These are phyloP conservation scores for Russula virescens DNA, from an alignment of 768 basidiomycete genomes.

Conservation along the genomic window DNA sequence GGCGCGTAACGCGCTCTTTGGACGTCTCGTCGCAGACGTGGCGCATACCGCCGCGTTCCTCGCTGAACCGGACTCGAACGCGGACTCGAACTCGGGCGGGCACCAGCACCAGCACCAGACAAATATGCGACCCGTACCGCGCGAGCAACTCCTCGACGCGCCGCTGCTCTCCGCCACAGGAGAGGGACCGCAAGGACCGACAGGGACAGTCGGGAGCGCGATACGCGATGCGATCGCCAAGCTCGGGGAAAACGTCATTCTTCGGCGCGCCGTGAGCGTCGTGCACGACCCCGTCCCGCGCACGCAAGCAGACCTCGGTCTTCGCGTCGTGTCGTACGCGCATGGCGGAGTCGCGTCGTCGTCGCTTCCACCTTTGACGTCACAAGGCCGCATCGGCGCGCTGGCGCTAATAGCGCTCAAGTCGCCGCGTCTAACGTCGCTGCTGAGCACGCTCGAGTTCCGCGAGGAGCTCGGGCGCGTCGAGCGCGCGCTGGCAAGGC, in stretches of 20 bases:
- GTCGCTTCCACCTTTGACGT: neutral
- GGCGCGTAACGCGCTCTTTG: conserved; percentile 77
- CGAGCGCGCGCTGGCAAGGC: conserved; percentile 21
- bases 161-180: conserved; percentile 51
- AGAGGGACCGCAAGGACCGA: neutral
- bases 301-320: conserved; percentile 2
- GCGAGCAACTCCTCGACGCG: conserved; percentile 53
- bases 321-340: conserved; percentile 20
- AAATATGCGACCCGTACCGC: conserved; percentile 44
- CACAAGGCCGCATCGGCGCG: conserved; percentile 20
- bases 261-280: conserved; percentile 48
- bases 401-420: conserved; percentile 22
- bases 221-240: conserved; percentile 67
- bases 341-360: conserved; percentile 14
- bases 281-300: conserved; percentile 27
- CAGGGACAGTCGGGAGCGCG: conserved; percentile 50
- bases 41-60: conserved; percentile 80
- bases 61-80: conserved; percentile 35
- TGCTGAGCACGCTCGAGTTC: conserved; percentile 14
- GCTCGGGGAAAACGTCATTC: conserved; percentile 72
- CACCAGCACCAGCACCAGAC: neutral
- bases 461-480: conserved; percentile 19
- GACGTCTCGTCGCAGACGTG: conserved; percentile 67
- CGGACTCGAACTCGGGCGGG: conserved; percentile 12
- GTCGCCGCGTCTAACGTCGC: conserved; percentile 14